Percentiles rank a stretch among this genome's conserved stretches.
phyloP scores from a whole-genome alignment of 2,329 filamentous ascomycete species.

The Allantophomopsis cytisporea region DNA sequence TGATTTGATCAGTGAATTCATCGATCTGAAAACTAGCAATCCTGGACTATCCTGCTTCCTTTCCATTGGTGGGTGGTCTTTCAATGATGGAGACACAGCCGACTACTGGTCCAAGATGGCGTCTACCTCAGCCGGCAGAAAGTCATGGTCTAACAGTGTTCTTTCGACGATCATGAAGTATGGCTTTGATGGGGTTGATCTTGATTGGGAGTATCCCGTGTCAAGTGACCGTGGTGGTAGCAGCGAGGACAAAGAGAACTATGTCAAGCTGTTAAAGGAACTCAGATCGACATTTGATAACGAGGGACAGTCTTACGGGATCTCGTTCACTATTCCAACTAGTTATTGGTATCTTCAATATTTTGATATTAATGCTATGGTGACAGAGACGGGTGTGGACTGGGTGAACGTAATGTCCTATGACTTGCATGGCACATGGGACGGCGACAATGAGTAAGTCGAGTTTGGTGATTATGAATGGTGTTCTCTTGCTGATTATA shows the following conservation, averaged over 20 bases:
- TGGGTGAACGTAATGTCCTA: conserved; percentile 2
- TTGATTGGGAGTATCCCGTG: conserved; percentile 5
- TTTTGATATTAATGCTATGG: background rate
- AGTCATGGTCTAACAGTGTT: no score
- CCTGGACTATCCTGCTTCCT: conserved; percentile 16
- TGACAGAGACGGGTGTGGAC: background rate
- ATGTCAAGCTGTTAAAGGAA: conserved; percentile 10
- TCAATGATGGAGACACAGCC: background rate
- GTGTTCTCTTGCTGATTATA: no score
- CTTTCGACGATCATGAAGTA: no score
- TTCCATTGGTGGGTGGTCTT: conserved; percentile 24
- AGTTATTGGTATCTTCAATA: conserved; percentile 1
- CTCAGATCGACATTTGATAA: background rate
- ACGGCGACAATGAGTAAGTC: conserved; percentile 22
- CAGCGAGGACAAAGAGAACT: conserved; percentile 19
- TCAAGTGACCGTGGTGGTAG: conserved; percentile 1
- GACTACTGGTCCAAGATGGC: no score
- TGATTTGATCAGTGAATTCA: conserved; percentile 1
- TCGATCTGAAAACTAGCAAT: conserved; percentile 15
- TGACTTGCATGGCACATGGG: conserved; percentile 25
- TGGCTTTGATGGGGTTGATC: background rate
- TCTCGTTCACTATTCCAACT: conserved; percentile 15
- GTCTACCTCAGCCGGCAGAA: no score
- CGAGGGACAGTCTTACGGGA: background rate
- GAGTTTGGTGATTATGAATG: no score